phyloP scores from a whole-genome alignment of 768 basidiomycete species.

The Amanita pseudoporphyria region DNA sequence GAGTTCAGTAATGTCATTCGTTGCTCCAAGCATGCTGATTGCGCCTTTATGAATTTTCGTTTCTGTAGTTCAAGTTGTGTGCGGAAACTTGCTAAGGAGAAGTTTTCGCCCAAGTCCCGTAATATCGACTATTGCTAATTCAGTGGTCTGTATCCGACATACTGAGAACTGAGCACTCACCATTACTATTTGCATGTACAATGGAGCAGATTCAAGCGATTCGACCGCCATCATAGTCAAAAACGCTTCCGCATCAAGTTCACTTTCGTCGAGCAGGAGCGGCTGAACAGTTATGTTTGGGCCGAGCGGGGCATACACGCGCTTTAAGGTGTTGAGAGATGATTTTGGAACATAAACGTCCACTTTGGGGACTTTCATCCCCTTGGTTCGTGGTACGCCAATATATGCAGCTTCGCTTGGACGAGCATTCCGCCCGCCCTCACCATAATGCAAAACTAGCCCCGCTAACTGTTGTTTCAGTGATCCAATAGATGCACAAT shows the following conservation, averaged over 20 bases:
- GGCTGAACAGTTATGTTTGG: conserved; percentile 41
- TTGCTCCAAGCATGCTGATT: conserved; percentile 49
- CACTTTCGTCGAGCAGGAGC: conserved; percentile 42
- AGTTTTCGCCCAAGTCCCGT: conserved; percentile 52
- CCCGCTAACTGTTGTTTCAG: conserved; percentile 48
- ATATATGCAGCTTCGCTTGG: conserved; percentile 66
- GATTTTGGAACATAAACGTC: conserved; percentile 52
- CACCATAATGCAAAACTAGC: conserved; percentile 61
- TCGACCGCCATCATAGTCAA: conserved; percentile 69
- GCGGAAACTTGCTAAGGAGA: conserved; percentile 42
- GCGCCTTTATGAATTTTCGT: conserved; percentile 44
- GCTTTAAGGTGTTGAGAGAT: conserved; percentile 50
- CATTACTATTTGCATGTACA: conserved; percentile 62
- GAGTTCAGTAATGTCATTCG: conserved; percentile 51
- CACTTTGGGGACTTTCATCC: conserved; percentile 24
- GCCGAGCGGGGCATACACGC: conserved; percentile 45
- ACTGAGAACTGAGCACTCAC: conserved; percentile 25
- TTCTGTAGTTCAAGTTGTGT: conserved; percentile 34
- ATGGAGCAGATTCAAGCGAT: conserved; percentile 48
- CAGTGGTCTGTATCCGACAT: not conserved
- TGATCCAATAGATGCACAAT: conserved; percentile 36
- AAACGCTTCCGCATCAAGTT: conserved; percentile 61
- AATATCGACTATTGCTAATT: conserved; percentile 33
- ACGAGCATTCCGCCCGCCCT: conserved; percentile 45
- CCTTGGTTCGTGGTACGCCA: conserved; percentile 23